Conservation (phyloP, 2,329 filamentous ascomycete species). For the Bertia moriformis region DNA sequence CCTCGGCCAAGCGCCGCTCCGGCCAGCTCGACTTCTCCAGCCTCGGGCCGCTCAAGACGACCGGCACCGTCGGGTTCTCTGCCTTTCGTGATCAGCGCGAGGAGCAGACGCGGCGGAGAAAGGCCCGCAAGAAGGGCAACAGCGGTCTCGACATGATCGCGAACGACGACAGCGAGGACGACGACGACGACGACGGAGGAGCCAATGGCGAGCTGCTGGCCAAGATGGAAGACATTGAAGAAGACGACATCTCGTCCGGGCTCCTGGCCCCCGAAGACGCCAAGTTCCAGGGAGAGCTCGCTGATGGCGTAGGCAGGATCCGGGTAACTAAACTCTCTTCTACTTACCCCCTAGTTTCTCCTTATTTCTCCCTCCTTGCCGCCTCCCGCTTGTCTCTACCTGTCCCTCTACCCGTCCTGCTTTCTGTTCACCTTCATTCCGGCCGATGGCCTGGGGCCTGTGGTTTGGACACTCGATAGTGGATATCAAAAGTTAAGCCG, state of each 20-base stretch:
- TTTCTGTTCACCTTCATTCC: too few relatives aligned
- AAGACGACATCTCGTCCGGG: conserved; percentile 42
- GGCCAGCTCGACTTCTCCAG: conserved; percentile 73
- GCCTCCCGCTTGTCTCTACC: too few relatives aligned
- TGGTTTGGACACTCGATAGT: not conserved
- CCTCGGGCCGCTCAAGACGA: conserved; percentile 68
- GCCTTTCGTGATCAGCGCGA: conserved; percentile 64
- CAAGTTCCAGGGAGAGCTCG: conserved; percentile 58
- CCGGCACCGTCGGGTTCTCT: conserved; percentile 80
- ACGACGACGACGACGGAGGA: conserved; percentile 68
- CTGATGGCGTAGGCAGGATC: conserved; percentile 70
- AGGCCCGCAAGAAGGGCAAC: conserved; percentile 47
- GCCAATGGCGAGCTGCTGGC: conserved; percentile 42
- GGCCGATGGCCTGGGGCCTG: too few relatives aligned
- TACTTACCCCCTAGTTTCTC: too few relatives aligned
- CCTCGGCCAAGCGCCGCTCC: conserved; percentile 60
- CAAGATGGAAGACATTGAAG: conserved; percentile 51
- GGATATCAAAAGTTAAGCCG: too few relatives aligned
- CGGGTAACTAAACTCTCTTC: conserved; percentile 37
- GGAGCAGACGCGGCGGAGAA: conserved; percentile 39
- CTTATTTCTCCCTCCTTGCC: not conserved
- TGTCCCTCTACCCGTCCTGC: too few relatives aligned
- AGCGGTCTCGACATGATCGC: conserved; percentile 41
- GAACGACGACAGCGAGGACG: too few relatives aligned
- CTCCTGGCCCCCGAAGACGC: conserved; percentile 56